phyloP scores from a whole-genome alignment of 163 green algal species.

The Chlamydomonas reinhardtii region DNA sequence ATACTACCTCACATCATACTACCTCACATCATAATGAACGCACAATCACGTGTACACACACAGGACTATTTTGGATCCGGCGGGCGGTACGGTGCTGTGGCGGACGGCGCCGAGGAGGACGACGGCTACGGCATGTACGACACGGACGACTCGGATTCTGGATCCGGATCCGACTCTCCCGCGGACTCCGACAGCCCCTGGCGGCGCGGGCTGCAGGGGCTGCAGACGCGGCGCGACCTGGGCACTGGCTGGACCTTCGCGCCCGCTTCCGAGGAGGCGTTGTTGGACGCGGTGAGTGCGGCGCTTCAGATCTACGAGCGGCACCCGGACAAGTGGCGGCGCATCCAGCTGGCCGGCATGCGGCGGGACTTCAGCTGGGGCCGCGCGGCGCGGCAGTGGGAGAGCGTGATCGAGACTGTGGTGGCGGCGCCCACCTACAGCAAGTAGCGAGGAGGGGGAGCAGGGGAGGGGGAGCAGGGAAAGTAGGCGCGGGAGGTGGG shows the following conservation, averaged over 20 bases:
- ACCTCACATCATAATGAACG: no score
- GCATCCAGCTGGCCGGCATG: slow-evolving; percentile 83
- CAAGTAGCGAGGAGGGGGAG: not conserved
- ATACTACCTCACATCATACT: no score
- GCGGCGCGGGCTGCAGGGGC: slow-evolving; percentile 76
- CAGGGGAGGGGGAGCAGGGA: not conserved
- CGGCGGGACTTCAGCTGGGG: slow-evolving; percentile 78
- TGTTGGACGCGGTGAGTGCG: slow-evolving; percentile 60
- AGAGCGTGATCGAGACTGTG: slow-evolving; percentile 78
- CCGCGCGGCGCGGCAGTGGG: slow-evolving; percentile 80
- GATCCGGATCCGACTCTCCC: no score
- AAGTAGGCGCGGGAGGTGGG: no score
- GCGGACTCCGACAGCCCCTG: not conserved
- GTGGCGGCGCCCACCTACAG: slow-evolving; percentile 14
- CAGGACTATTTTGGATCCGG: slow-evolving; percentile 25
- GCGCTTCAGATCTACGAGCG: slow-evolving; percentile 54
- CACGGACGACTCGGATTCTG: not conserved
- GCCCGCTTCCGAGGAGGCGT: slow-evolving; percentile 54
- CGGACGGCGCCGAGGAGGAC: not conserved
- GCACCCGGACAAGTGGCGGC: slow-evolving; percentile 51
- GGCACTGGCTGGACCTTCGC: slow-evolving; percentile 70
- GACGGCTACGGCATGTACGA: not conserved
- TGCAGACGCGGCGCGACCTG: slow-evolving; percentile 51
- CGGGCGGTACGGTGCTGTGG: slow-evolving; percentile 1
- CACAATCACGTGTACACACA: not conserved